Evolutionary conservation across 306 rosid genomes (phyloP).

Genomic region (Glycine latifolia): DNA sequence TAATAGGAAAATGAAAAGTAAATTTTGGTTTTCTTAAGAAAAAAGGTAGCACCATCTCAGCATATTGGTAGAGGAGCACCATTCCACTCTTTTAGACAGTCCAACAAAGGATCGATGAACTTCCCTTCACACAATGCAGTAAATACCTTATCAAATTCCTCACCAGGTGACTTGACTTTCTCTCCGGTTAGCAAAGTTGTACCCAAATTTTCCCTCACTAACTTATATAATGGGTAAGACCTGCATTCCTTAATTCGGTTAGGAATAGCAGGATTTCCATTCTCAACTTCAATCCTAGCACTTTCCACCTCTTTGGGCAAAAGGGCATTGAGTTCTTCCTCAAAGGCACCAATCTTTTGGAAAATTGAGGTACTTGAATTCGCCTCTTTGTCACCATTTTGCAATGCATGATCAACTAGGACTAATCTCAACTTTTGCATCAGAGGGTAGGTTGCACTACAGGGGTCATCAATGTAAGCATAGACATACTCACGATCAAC

Average conservation of each 20-base stretch:
- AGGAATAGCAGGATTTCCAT: conserved; percentile 61
- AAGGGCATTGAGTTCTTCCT: conserved; percentile 70
- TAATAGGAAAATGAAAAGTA: conserved; percentile 17
- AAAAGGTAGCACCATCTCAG: conserved; percentile 41
- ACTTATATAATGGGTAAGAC: conserved; percentile 82
- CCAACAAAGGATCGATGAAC: conserved; percentile 78
- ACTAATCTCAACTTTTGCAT: conserved; percentile 82
- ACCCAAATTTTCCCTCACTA: conserved; percentile 75
- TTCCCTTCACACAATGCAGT: conserved; percentile 72
- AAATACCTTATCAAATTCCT: conserved; percentile 86
- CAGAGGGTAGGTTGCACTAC: conserved; percentile 77
- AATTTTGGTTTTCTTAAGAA: background rate
- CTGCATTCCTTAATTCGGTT: conserved; percentile 79
- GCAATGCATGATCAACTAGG: conserved; percentile 81
- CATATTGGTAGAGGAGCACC: conserved; percentile 88
- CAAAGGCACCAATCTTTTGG: conserved; percentile 77
- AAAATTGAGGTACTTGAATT: conserved; percentile 70
- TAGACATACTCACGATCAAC: conserved; percentile 80
- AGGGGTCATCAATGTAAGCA: conserved; percentile 79
- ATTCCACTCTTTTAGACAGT: conserved; percentile 85
- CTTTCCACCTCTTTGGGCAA: conserved; percentile 82
- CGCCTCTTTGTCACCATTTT: conserved; percentile 68
- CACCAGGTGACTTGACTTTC: conserved; percentile 80
- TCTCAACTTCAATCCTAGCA: conserved; percentile 65
- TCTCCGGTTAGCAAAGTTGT: conserved; percentile 81